phyloP scores from a whole-genome alignment of 2,329 filamentous ascomycete genomes.

The Lachnellula cervina region DNA sequence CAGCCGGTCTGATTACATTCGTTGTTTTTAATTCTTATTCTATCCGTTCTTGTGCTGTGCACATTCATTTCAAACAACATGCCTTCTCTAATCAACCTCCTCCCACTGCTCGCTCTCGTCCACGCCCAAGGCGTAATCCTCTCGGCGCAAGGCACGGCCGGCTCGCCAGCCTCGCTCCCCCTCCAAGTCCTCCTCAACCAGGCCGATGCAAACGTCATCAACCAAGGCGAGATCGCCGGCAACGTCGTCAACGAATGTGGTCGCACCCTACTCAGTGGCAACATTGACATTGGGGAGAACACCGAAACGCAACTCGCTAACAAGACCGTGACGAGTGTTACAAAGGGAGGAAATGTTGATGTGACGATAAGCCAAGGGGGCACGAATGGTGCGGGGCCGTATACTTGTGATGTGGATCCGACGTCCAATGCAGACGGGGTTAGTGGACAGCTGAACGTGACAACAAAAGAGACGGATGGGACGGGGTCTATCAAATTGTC shows the following conservation, averaged over 20 bases:
- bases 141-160: conserved; percentile 11
- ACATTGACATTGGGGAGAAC: conserved; percentile 56
- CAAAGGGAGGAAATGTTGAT: conserved; percentile 40
- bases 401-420: conserved; percentile 48
- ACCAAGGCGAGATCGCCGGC: conserved; percentile 46
- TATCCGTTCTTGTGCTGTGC: conserved; percentile 6
- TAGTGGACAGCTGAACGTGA: conserved; percentile 1
- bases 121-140: conserved; percentile 12
- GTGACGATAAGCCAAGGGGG: conserved; percentile 51
- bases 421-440: conserved; percentile 36
- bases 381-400: conserved; percentile 51
- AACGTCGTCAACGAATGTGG: conserved; percentile 58
- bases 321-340: conserved; percentile 44
- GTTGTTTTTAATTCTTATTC: conserved; percentile 6
- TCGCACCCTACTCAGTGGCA: conserved; percentile 54
- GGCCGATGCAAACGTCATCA: conserved; percentile 49
- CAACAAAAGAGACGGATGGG: conserved; percentile 22
- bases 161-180: conserved; percentile 7
- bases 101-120: conserved; percentile 6
- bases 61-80: conserved; percentile 8
- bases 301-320: conserved; percentile 47
- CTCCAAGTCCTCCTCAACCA: conserved; percentile 5
- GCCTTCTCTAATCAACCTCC: conserved; percentile 11
- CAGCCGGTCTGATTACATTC: conserved; percentile 10
- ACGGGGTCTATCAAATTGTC: conserved; percentile 53